Percentiles rank a stretch among this genome's conserved stretches.
Evolutionary conservation across 371 early-diverging fungal species (phyloP).

Genomic region (Rhizopus stolonifer): DNA sequence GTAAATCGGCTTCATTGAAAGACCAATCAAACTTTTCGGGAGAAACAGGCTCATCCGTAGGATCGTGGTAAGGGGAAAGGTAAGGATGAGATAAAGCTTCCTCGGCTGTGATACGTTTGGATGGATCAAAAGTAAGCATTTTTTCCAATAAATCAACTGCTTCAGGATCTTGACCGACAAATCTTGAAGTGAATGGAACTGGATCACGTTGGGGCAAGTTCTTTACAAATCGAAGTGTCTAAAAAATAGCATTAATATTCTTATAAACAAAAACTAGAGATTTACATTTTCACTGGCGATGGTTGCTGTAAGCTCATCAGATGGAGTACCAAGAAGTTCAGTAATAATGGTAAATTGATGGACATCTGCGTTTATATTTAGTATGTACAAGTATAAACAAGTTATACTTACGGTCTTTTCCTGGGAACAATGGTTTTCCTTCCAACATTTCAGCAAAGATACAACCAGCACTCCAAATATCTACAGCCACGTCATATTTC

Average conservation of each 20-base stretch:
- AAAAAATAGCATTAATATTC: background rate
- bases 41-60: constrained; percentile 85
- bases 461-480: constrained; percentile 84
- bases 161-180: constrained; percentile 47
- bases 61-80: constrained; percentile 92
- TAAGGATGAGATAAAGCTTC: constrained; percentile 85
- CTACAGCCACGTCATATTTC: constrained; percentile 74
- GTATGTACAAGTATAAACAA: background rate
- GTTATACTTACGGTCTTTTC: constrained; percentile 79
- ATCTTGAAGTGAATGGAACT: constrained; percentile 73
- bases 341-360: constrained; percentile 94
- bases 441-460: constrained; percentile 92
- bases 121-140: constrained; percentile 93
- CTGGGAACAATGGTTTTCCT: constrained; percentile 86
- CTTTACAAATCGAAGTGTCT: constrained; percentile 91
- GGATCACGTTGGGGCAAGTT: constrained; percentile 80
- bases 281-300: constrained; percentile 89
- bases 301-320: constrained; percentile 87
- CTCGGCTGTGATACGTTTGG: constrained; percentile 85
- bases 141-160: constrained; percentile 89
- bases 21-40: constrained; percentile 91
- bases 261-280: background rate
- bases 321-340: constrained; percentile 90
- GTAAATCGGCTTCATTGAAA: constrained; percentile 87
- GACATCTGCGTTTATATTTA: constrained; percentile 60